These are phyloP conservation scores for Cystoderma amianthinum DNA, from an alignment of 768 basidiomycete genomes.

Conservation along the genomic window DNA sequence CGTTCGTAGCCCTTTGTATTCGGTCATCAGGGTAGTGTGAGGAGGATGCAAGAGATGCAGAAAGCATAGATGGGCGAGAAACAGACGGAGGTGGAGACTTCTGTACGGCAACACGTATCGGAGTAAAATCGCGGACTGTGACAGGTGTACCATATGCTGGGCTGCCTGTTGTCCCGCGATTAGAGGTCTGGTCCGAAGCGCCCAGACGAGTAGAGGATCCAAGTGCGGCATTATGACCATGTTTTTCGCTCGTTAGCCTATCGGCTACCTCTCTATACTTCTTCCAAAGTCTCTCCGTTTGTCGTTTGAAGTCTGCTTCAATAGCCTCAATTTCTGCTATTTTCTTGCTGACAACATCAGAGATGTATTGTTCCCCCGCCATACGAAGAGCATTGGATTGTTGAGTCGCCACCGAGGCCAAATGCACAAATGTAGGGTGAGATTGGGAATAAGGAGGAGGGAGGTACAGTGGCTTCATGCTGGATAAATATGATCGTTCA, in stretches of 20 bases:
- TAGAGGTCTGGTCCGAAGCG: no score
- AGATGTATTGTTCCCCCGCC: constrained; percentile 52
- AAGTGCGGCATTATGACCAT: constrained; percentile 6
- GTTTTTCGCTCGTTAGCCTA: constrained; percentile 31
- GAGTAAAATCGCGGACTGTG: constrained; percentile 51
- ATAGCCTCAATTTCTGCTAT: constrained; percentile 47
- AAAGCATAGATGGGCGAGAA: constrained; percentile 53
- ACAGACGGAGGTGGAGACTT: constrained; percentile 27
- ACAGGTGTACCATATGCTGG: constrained; percentile 22
- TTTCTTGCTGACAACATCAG: constrained; percentile 44
- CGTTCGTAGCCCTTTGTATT: constrained; percentile 4
- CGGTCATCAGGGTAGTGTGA: constrained; percentile 43
- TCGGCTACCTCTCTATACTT: constrained; percentile 43
- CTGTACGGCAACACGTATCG: constrained; percentile 32
- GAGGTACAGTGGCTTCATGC: constrained; percentile 56
- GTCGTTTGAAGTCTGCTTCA: constrained; percentile 45
- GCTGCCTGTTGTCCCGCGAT: no score
- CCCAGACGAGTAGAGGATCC: constrained; percentile 10
- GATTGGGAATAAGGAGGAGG: constrained; percentile 75
- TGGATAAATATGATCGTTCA: constrained; percentile 34
- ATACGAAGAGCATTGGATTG: constrained; percentile 49
- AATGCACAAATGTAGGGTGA: constrained; percentile 62
- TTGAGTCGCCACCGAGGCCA: constrained; percentile 49
- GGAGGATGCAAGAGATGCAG: constrained; percentile 57
- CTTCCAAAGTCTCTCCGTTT: constrained; percentile 61